Evolutionary conservation across 441 rosid species (phyloP), one percentile per base, ranked within the genome.

Genomic region (Jatropha multifida): DNA sequence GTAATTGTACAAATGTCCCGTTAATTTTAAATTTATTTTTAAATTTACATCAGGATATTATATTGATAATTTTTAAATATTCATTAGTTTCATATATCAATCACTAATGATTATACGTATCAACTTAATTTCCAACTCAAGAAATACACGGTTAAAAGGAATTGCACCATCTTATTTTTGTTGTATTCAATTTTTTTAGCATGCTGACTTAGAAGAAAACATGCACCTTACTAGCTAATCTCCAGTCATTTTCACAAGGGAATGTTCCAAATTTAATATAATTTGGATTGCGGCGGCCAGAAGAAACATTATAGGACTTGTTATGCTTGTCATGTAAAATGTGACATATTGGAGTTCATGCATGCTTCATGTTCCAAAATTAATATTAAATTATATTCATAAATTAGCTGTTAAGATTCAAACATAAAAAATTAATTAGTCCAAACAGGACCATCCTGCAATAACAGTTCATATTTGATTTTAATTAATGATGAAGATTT

Each of bases 291-390:
- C 62, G 70, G 70, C 76, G 76, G 12, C 14, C 61, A 26, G 76
- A 73, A 69, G 76, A 63, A 23, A 2, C 37, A 41, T 18, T 12
- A 27, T 18, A 40, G 12, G 44, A 63, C 4, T 63, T 32, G 67
- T 1, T 65, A 32, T 52, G 52, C 52, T 10, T 10, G 26, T 44
- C 10, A 41, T 9, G 14, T 20, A 9, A 65, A 65, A 65, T 9
- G 69, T 17, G 0, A 4, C 58, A 27, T 66, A 62, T 12, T 40
- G 79, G 78, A 76, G 71, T 67, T 71, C 9, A 44, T 44, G 48
- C 48, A 44, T 44, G 48, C 48, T 44, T 75, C 18, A 48, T 37
- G 63, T 73, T 64, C 80, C 79, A 84, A 78, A 80, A 83, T 75
- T 67, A 74, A 83, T 58, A 2, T 44, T 4, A 5, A 2, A 44